Conservation (phyloP, 768 basidiomycete species). For the Boletus eberwhitei region DNA sequence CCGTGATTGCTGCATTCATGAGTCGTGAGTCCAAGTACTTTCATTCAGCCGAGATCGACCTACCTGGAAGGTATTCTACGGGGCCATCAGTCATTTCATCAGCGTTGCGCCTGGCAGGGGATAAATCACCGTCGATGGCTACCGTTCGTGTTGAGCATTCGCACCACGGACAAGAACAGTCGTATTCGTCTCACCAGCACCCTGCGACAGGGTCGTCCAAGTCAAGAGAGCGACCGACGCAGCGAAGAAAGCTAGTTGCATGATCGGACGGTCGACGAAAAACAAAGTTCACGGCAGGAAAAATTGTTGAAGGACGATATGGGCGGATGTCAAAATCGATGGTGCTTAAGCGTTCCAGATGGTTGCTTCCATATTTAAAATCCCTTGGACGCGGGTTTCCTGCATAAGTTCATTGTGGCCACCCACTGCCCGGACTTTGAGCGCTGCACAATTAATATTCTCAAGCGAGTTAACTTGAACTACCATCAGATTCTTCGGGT, state of each 20-base stretch:
- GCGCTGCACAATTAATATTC: no score
- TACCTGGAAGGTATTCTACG: background rate
- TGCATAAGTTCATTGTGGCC: background rate
- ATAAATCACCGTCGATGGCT: background rate
- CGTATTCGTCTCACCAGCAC: background rate
- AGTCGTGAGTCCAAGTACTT: background rate
- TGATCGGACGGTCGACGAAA: no score
- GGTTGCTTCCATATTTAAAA: background rate
- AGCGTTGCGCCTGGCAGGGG: background rate
- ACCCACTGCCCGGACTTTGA: background rate
- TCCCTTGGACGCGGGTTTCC: background rate
- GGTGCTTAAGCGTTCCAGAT: no score
- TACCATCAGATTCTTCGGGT: no score
- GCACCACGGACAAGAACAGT: background rate
- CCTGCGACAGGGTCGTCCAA: background rate
- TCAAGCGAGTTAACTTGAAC: no score
- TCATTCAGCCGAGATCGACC: background rate
- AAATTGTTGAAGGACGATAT: no score
- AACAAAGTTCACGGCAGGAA: no score
- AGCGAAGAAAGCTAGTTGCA: no score
- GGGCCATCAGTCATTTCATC: background rate
- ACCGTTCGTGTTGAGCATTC: background rate
- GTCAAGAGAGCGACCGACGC: background rate
- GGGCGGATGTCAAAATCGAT: no score
- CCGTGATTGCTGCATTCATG: no score